Evolutionary conservation across 805 yeast genomes (phyloP).

Genomic region (Saccharomyces eubayanus): DNA sequence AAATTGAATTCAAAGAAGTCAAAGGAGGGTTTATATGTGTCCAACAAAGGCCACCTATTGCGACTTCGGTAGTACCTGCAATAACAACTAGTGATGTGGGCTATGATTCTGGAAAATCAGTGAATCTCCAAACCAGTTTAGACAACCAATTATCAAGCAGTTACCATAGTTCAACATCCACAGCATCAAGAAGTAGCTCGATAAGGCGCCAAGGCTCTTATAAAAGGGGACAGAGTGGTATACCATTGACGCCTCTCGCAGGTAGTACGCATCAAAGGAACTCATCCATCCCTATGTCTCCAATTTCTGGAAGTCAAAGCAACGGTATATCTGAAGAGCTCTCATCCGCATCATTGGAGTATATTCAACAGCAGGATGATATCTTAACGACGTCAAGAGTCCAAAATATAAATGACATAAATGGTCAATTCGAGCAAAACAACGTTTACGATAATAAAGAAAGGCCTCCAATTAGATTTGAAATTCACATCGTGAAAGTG

Average conservation of each 20-base stretch:
- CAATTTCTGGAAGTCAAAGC: slow-evolving; percentile 15
- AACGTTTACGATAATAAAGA: slow-evolving; percentile 19
- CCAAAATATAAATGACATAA: slow-evolving; percentile 47
- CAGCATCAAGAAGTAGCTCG: slow-evolving; percentile 29
- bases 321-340: slow-evolving; percentile 21
- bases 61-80: background rate
- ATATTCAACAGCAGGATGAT: slow-evolving; percentile 29
- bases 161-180: background rate
- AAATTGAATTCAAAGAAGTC: slow-evolving; percentile 79
- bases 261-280: slow-evolving; percentile 27
- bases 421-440: slow-evolving; percentile 41
- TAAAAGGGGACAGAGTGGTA: slow-evolving; percentile 28
- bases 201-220: slow-evolving; percentile 32
- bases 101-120: background rate
- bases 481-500: slow-evolving; percentile 84
- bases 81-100: background rate
- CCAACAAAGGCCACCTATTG: slow-evolving; percentile 38
- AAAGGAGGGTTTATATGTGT: slow-evolving; percentile 89
- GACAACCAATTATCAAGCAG: background rate
- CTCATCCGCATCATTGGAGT: slow-evolving; percentile 30
- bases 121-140: background rate
- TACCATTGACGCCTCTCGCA: slow-evolving; percentile 53
- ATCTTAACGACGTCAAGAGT: slow-evolving; percentile 44
- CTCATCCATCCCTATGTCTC: slow-evolving; percentile 21
- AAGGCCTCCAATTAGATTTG: slow-evolving; percentile 72